Evolutionary conservation across 805 yeast species (phyloP).

Genomic region (Helenozyma rhizophorensis): DNA sequence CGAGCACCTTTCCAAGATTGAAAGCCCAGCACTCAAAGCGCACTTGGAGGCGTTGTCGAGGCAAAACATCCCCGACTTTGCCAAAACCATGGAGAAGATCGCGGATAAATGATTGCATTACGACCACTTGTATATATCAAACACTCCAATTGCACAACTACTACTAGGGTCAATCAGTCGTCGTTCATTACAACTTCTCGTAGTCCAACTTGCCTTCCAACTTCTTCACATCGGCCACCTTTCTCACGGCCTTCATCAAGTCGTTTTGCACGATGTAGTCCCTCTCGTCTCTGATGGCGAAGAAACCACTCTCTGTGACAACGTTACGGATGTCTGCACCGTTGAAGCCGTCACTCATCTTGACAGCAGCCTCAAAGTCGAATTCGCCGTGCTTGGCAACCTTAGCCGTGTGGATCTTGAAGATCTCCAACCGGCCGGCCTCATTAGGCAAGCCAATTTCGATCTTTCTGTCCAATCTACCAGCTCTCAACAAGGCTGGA

Average conservation of each 20-base stretch:
- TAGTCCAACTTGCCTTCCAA: conserved; percentile 94
- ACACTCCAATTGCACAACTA: neutral
- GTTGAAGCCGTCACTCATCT: conserved; percentile 98
- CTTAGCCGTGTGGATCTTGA: conserved; percentile 84
- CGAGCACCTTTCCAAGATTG: conserved; percentile 31
- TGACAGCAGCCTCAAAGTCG: conserved; percentile 94
- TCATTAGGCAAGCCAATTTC: conserved; percentile 96
- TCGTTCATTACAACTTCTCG: conserved; percentile 74
- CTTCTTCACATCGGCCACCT: conserved; percentile 94
- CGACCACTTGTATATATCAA: conserved; percentile 10
- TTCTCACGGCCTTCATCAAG: conserved; percentile 95
- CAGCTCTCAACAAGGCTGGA: conserved; percentile 96
- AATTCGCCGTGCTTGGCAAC: conserved; percentile 91
- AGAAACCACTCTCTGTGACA: conserved; percentile 97
- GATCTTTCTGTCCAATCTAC: conserved; percentile 93
- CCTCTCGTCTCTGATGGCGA: conserved; percentile 96
- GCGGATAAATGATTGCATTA: conserved; percentile 8
- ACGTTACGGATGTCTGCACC: conserved; percentile 98
- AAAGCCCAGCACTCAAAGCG: conserved; percentile 29
- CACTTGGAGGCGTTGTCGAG: conserved; percentile 39
- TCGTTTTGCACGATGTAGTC: conserved; percentile 92
- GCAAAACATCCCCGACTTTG: conserved; percentile 25
- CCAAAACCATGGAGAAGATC: conserved; percentile 22
- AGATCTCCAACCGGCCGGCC: conserved; percentile 88
- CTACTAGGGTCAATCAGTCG: neutral